Evolutionary conservation across 106 monocot genomes (phyloP).

Genomic region (Gastrodia elata): DNA sequence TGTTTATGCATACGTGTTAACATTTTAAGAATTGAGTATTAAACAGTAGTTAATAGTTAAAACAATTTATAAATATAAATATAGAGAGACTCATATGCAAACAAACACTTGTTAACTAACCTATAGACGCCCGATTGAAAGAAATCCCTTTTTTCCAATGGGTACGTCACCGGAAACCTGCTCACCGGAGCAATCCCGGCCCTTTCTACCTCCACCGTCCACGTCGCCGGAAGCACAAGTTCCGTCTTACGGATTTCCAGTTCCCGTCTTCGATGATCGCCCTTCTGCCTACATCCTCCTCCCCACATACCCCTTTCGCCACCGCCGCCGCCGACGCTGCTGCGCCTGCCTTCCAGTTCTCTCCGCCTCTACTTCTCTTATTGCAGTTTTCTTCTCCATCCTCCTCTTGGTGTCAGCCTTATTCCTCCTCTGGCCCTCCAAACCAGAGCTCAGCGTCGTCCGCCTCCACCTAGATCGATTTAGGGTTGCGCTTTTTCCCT

Average conservation of each 20-base stretch:
- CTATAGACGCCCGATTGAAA: too few species aligned
- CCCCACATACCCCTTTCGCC: constrained; percentile 17
- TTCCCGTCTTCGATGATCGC: background rate
- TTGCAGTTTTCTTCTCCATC: constrained; percentile 11
- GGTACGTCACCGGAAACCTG: background rate
- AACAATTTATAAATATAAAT: too few species aligned
- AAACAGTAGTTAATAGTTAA: too few species aligned
- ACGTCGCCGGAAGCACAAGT: background rate
- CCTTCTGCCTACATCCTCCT: constrained; percentile 20
- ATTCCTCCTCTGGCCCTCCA: constrained; percentile 69
- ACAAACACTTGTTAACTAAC: too few species aligned
- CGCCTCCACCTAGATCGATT: constrained; percentile 47
- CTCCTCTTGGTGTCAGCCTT: constrained; percentile 22
- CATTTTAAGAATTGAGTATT: too few species aligned
- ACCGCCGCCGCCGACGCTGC: constrained; percentile 10
- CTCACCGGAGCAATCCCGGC: constrained; percentile 3
- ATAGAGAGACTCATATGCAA: too few species aligned
- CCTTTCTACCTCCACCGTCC: background rate
- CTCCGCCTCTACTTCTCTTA: constrained; percentile 24
- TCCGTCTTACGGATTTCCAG: background rate
- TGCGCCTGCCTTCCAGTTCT: constrained; percentile 6
- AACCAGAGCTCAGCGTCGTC: constrained; percentile 39
- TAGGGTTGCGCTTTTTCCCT: constrained; percentile 25
- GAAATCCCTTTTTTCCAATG: too few species aligned
- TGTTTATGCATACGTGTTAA: too few species aligned